Evolutionary conservation across 805 yeast genomes (phyloP).

Genomic region (Candida gorgasii): DNA sequence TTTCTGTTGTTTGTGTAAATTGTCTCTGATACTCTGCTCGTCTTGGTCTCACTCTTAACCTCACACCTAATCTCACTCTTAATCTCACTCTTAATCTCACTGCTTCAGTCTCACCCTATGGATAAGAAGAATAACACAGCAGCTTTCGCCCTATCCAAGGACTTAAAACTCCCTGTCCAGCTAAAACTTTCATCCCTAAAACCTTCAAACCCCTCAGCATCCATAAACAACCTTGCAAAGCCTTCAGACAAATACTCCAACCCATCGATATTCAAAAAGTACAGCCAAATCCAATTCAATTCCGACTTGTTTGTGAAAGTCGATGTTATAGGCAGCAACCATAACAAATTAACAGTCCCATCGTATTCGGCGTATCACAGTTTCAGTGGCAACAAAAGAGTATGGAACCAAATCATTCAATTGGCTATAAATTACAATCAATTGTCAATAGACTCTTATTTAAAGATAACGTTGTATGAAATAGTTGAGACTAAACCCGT

Average conservation of each 20-base stretch:
- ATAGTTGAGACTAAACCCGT: slow-evolving; percentile 53
- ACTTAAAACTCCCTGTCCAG: slow-evolving; percentile 32
- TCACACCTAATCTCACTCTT: background rate
- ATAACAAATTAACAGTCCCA: slow-evolving; percentile 28
- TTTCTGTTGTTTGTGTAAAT: background rate
- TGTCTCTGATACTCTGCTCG: background rate
- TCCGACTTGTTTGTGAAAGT: slow-evolving; percentile 37
- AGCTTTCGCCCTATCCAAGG: slow-evolving; percentile 42
- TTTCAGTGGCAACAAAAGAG: slow-evolving; percentile 36
- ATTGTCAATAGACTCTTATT: slow-evolving; percentile 59
- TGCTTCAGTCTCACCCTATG: slow-evolving; percentile 2
- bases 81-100: background rate
- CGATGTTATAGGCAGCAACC: slow-evolving; percentile 34
- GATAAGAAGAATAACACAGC: slow-evolving; percentile 20
- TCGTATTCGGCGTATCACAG: slow-evolving; percentile 38
- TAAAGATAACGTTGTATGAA: slow-evolving; percentile 69
- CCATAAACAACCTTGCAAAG: slow-evolving; percentile 18
- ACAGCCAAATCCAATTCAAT: slow-evolving; percentile 30
- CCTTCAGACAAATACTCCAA: slow-evolving; percentile 36
- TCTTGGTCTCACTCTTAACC: background rate
- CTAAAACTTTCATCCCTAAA: slow-evolving; percentile 35
- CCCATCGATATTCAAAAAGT: slow-evolving; percentile 34
- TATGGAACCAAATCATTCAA: slow-evolving; percentile 74
- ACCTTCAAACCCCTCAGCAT: slow-evolving; percentile 13
- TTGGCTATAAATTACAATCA: slow-evolving; percentile 74